Evolutionary conservation across 1,139 yeast species (phyloP).

Genomic region (Arxiozyma heterogenica): DNA sequence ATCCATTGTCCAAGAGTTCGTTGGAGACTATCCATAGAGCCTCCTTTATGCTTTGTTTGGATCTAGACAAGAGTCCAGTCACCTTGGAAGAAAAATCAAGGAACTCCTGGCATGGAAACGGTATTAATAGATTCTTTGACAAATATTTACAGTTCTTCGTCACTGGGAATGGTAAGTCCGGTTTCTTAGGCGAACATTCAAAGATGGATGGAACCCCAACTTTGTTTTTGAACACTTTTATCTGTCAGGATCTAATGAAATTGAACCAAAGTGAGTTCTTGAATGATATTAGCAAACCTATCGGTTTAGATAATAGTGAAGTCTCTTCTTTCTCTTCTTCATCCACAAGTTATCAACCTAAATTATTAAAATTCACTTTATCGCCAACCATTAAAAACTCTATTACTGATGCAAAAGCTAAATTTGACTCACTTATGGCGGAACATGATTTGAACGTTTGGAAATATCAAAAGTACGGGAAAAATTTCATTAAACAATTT

Average conservation of each 20-base stretch:
- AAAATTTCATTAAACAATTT: slow-evolving; percentile 56
- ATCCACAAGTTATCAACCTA: slow-evolving; percentile 7
- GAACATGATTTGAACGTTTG: slow-evolving; percentile 55
- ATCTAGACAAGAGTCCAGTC: slow-evolving; percentile 53
- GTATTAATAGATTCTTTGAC: slow-evolving; percentile 82
- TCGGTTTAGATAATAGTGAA: background rate
- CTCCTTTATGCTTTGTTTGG: slow-evolving; percentile 75
- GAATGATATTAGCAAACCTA: slow-evolving; percentile 8
- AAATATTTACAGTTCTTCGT: slow-evolving; percentile 85
- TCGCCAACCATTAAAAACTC: slow-evolving; percentile 44
- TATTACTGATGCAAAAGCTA: slow-evolving; percentile 47
- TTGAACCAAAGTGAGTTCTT: slow-evolving; percentile 37
- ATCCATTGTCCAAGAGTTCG: slow-evolving; percentile 48
- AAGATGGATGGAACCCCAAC: slow-evolving; percentile 99
- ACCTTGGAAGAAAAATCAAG: slow-evolving; percentile 81
- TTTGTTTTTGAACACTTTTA: slow-evolving; percentile 72
- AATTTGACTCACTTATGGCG: slow-evolving; percentile 43
- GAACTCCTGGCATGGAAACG: slow-evolving; percentile 92
- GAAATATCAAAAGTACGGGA: slow-evolving; percentile 68
- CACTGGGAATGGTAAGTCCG: slow-evolving; percentile 76
- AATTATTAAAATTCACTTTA: slow-evolving; percentile 38
- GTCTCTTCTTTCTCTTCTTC: slow-evolving; percentile 9
- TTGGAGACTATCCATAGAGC: slow-evolving; percentile 66
- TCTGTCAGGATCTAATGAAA: slow-evolving; percentile 49
- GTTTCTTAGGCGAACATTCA: slow-evolving; percentile 93